Evolutionary conservation across 208 protist species (phyloP).

Genomic region (Acanthamoeba sp.): DNA sequence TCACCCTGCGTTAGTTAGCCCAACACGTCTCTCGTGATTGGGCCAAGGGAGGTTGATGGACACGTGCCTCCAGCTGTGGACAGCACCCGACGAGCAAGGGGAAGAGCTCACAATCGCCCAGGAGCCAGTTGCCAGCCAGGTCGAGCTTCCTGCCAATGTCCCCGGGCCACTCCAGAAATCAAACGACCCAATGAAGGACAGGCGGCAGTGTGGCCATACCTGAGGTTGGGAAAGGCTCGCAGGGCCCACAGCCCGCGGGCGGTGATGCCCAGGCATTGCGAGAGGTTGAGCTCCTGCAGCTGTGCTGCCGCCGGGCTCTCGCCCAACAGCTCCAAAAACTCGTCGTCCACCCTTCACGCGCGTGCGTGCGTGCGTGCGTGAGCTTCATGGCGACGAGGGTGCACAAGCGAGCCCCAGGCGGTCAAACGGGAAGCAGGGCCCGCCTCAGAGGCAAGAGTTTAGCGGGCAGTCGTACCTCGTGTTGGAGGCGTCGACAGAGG

Average conservation of each 20-base stretch:
- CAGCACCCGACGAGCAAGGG: background rate
- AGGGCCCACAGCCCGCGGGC: background rate
- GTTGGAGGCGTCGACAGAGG: background rate
- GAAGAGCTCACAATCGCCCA: background rate
- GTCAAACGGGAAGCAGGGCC: no score
- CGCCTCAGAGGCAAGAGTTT: no score
- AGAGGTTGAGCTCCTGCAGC: background rate
- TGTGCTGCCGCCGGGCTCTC: background rate
- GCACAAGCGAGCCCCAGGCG: no score
- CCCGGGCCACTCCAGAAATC: no score
- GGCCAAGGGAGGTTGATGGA: no score
- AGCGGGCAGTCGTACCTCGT: background rate
- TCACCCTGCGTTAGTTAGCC: no score
- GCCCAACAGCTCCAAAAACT: background rate
- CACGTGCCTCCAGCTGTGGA: constrained; percentile 1
- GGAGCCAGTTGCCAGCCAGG: background rate
- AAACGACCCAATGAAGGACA: no score
- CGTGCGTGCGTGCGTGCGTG: no score
- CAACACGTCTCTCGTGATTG: no score
- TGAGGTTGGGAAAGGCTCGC: background rate
- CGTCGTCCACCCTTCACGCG: background rate
- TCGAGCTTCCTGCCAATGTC: background rate
- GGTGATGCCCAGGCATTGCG: background rate
- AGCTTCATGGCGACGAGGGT: no score
- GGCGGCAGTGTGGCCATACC: no score